phyloP scores from a whole-genome alignment of 495 filamentous ascomycete genomes.

The Rhypophila decipiens region DNA sequence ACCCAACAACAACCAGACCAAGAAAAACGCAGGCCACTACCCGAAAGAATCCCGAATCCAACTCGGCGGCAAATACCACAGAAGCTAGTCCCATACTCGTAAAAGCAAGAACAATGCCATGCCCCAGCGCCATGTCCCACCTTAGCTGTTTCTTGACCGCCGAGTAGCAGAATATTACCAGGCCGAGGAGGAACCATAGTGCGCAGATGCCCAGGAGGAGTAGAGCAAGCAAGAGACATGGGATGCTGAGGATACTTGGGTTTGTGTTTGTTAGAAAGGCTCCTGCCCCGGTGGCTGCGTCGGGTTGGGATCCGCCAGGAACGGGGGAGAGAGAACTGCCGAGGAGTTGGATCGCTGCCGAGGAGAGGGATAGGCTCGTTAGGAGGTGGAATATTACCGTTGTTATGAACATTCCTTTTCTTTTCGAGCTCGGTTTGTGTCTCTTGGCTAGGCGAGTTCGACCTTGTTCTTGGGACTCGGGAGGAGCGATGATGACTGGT shows the following conservation, averaged over 20 bases:
- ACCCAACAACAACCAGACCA: background rate
- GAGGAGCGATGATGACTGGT: no score
- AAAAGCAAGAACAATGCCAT: slow-evolving; percentile 3
- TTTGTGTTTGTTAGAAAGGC: background rate
- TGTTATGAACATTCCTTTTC: background rate
- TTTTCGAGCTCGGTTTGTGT: no score
- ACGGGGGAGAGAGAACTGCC: background rate
- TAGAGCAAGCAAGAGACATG: slow-evolving; percentile 7
- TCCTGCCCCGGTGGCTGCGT: background rate
- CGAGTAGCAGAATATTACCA: slow-evolving; percentile 1
- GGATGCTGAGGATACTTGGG: background rate
- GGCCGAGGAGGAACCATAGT: slow-evolving; percentile 6
- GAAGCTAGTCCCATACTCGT: slow-evolving; percentile 4
- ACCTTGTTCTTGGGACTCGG: no score
- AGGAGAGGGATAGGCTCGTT: background rate
- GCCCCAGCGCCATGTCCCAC: slow-evolving; percentile 9
- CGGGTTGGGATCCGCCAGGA: background rate
- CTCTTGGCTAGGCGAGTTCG: no score
- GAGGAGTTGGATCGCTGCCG: background rate
- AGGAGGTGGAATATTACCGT: background rate
- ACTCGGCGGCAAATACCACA: slow-evolving; percentile 1
- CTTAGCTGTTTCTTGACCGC: background rate
- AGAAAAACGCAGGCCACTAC: slow-evolving; percentile 6
- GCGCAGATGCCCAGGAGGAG: slow-evolving; percentile 8
- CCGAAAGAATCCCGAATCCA: slow-evolving; percentile 8